Base-by-base conservation (phyloP, 2,329 filamentous ascomycete species). In the Talaromyces piceae region DNA sequence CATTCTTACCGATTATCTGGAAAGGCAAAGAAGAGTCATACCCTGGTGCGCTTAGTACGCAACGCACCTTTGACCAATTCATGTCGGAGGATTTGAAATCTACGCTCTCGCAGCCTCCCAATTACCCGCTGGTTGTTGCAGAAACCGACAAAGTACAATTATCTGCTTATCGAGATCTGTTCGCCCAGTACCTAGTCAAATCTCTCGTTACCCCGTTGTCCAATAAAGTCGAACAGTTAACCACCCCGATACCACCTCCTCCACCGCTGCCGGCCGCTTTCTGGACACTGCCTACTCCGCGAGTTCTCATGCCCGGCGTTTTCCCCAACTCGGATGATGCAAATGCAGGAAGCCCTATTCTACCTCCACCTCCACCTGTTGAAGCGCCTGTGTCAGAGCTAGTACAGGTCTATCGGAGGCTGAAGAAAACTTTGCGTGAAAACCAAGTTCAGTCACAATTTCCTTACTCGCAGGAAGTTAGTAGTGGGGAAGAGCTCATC, bases 1-100 rank as follows among this genome's bases (percentile, higher is more conserved):
- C 88, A 0, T 98, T 98, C 71, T 68, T 98, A 31, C 94, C 94
- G 0, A 89, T 98, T 55, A 84, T 95, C 31, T 98, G 93, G 93
- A 94, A 91, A 65, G 87, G 87, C 23, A 86, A 94, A 62, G 88
- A 94, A 59, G 88, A 95, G 63, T 81, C 83, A 1, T 89, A 91
- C 55, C 84, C 88, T 0, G 85, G 87, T 3, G 77, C 81, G n/a
- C 72, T 96, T 31, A 77, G 82, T 47, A 72, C 82, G 4, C 64
- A 76, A 27, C 68, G 68, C 16, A 66, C 76, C 1, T 91, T 95
- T 63, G 77, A 82, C 3, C 75, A 82, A 0, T 94, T 89, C 73
- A 70, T 95, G 12, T 73, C 78, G 49, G 74, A 75, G 31, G 77
- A 83, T 49, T 76, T 88, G 61, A 70, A 72, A n/a, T 55, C 63